These are phyloP conservation scores for Arbutus unedo DNA, from an alignment of 148 eudicot genomes.

Conservation along the genomic window DNA sequence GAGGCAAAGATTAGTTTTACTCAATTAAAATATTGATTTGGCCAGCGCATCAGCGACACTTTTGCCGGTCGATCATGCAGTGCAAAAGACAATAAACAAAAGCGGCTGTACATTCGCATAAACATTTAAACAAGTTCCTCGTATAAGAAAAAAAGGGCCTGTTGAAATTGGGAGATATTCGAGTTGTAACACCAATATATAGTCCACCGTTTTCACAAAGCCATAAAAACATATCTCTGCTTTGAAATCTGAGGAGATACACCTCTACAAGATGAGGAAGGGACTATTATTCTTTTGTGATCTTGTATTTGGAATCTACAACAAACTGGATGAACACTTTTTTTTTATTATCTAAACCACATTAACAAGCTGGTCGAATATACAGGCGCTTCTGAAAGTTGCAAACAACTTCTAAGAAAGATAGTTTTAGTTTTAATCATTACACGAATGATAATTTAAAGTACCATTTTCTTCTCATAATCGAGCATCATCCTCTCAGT, in stretches of 20 bases:
- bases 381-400: not conserved
- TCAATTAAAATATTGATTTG: no score
- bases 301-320: not conserved
- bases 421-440: not conserved
- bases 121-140: not conserved
- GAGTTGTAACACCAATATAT: not conserved
- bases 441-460: not conserved
- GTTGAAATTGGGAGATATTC: no score
- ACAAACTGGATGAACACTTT: not conserved
- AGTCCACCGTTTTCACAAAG: not conserved
- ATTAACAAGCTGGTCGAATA: not conserved
- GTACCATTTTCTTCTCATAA: slow-evolving; percentile 23
- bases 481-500: slow-evolving; percentile 38
- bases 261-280: not conserved
- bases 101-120: not conserved
- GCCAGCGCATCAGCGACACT: no score
- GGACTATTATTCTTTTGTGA: not conserved
- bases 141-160: no score
- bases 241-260: not conserved
- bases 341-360: not conserved
- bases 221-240: not conserved
- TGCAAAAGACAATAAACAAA: not conserved
- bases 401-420: not conserved
- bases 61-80: no score
- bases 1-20: no score